Evolutionary conservation across 1,284 basidiomycete species (phyloP), one percentile per base, ranked within the genome.

Genomic region (Cutaneotrichosporon sp.): DNA sequence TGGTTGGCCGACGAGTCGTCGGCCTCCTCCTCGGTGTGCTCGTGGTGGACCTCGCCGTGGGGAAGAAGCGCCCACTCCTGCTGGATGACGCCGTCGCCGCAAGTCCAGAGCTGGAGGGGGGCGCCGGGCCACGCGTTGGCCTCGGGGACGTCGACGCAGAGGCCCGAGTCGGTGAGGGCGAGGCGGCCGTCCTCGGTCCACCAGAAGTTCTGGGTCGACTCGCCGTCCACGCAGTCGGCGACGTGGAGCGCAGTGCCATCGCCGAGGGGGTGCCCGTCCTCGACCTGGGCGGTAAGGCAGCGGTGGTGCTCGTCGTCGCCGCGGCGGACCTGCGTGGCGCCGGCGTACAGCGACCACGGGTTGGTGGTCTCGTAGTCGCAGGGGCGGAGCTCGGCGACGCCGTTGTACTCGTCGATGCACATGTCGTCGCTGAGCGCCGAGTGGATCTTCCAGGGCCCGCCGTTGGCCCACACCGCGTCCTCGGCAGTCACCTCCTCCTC

Each of bases 171-270:
- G 9, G n/a, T 10, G 38, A 62, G 42, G 8, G 56, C 52, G 20
- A 62, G 25, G n/a, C 60, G 60, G 56, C 53, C 47, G 56, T 62
- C 60, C 36, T 43, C 56, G 5, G 60, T 62, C 52, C 52, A 58
- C 24, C 20, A 52, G 56, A 51, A 52, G 25, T 42, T 29, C 55
- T 64, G 66, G 3, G 10, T 43, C 10, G 42, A 1, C 7, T 43
- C 42, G 33, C 54, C 60, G n/a, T 63, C 29, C 16, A 63, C 13
- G 7, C 42, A 43, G 7, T 13, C 18, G 8, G 7, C 18, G 10
- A 20, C 10, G 8, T 13, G 7, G 13, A 43, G 18, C 42, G 7
- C 2, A 9, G 18, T n/a, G 42, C 42, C 42, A n/a, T 16, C 20
- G 10, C 8, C 18, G 20, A 20, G 7, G 1, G 11, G 14, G 42